Evolutionary conservation across 345 rosid genomes (phyloP).

Genomic region (Stellera chamaejasme): DNA sequence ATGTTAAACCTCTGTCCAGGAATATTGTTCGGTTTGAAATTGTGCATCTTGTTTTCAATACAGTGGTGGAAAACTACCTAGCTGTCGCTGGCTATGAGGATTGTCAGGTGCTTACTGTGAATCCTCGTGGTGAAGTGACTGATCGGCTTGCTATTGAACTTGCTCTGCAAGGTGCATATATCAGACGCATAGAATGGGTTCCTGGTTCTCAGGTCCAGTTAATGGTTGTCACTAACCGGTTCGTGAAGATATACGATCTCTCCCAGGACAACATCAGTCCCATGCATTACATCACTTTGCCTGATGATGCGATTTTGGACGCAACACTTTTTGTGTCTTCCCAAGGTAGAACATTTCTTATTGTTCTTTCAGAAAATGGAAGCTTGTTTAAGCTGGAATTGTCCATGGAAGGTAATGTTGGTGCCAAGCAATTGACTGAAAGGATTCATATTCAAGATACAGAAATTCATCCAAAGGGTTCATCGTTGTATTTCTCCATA

Average conservation of each 20-base stretch:
- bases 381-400: slow-evolving; percentile 68
- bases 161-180: slow-evolving; percentile 90
- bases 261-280: slow-evolving; percentile 97
- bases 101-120: slow-evolving; percentile 85
- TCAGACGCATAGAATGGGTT: slow-evolving; percentile 89
- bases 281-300: slow-evolving; percentile 77
- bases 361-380: slow-evolving; percentile 87
- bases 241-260: slow-evolving; percentile 91
- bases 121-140: slow-evolving; percentile 92
- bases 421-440: slow-evolving; percentile 84
- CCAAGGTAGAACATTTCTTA: slow-evolving; percentile 70
- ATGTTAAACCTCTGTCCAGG: slow-evolving; percentile 92
- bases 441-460: slow-evolving; percentile 46
- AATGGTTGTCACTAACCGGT: slow-evolving; percentile 81
- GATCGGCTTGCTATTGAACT: slow-evolving; percentile 98
- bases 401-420: slow-evolving; percentile 66
- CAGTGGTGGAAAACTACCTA: slow-evolving; percentile 80
- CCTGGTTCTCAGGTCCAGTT: slow-evolving; percentile 93
- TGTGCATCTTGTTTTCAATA: slow-evolving; percentile 82
- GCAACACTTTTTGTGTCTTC: slow-evolving; percentile 75
- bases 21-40: slow-evolving; percentile 94
- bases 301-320: slow-evolving; percentile 80
- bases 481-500: slow-evolving; percentile 75
- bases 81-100: slow-evolving; percentile 98
- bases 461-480: slow-evolving; percentile 71